Evolutionary conservation across 768 basidiomycete species (phyloP), one percentile per base, ranked within the genome.

Genomic region (Trametopsis cervina): DNA sequence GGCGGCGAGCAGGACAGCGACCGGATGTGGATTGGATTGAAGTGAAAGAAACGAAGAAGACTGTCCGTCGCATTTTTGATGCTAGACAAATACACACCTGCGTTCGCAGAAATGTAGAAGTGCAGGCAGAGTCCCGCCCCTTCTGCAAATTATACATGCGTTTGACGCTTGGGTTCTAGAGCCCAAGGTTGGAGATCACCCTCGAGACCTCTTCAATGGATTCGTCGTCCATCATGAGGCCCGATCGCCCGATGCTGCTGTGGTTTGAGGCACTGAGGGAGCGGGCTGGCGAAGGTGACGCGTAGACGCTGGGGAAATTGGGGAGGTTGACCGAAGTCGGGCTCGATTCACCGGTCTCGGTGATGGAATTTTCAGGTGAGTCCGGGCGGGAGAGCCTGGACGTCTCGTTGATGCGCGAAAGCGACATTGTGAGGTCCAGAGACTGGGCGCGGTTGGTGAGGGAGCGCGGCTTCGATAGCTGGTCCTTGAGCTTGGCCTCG

Each of bases 361-460:
- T 80, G 0, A 77, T 78, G 7, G 88, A 89, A 4, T 80, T 85
- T 29, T 86, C 88, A 0, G 88, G 88, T 1, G 88, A 91, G 42
- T 89, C 86, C 1, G 87, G 86, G 33, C 78, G 81, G 21, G 77
- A 75, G 39, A 82, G 67, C 44, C 76, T 71, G 46, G 80, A 72
- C 17, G 80, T 75, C 59, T 89, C 89, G 4, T 81, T 80, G 56
- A 90, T 89, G 46, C 81, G 82, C n/a, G 81, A 83, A 24, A 92
- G 74, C 4, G 90, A 91, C 55, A 81, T 81, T 0, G 87, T 90
- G 54, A 95, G 69, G 61, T 95, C 91, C 40, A 95, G 81, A 4
- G 86, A 89, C 62, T 94, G 91, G 0, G 91, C 91, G 15, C 91
- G 85, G 57, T 89, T 89, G 52, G 83, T 83, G 53, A 91, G 68